Evolutionary conservation across 805 yeast genomes (phyloP), one percentile per base, ranked within the genome.

Genomic region (Yamadazyma olivae): DNA sequence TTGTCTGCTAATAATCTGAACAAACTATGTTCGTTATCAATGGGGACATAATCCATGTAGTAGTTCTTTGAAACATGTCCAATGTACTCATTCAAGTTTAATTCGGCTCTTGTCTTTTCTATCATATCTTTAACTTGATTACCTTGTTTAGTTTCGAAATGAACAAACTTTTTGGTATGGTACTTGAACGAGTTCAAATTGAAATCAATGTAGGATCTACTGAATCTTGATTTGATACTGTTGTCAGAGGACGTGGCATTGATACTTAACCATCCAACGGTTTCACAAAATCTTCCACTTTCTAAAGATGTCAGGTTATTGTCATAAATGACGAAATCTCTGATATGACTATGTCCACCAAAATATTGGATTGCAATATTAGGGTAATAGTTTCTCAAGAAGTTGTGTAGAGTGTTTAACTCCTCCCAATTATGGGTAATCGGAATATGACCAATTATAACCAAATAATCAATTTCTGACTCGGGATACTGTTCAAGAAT

Each of bases 341-440:
- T 69, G 12, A 91, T 79, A 54, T 91, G 98, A 19, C 95, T 80
- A 59, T 91, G 98, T 1, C 97, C 98, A 1, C 97, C 98, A 59
- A 91, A 82, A 49, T 83, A 86, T 55, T 88, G 96, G 35, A 91
- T 83, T 0, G 79, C 65, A 0, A 73, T 70, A 20, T 69, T 54
- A 5, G 95, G 91, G 49, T 75, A 83, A 18, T 59, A 62, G 17
- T 54, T 40, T 41, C 97, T 73, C 18, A 91, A 57, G 5, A 56
- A 57, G 0, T 51, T 29, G 45, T 80, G 79, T 27, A 81, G 54
- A 3, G 58, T 39, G 39, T 59, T 59, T 43, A 77, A 52, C 51
- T 83, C 89, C 3, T 53, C 46, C 81, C 81, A 79, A 22, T 59
- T 57, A 37, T 75, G 78, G 19, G 41, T 48, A 41, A 64, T 45